Evolutionary conservation across 495 filamentous ascomycete genomes (phyloP).

Genomic region (Terfezia boudieri): DNA sequence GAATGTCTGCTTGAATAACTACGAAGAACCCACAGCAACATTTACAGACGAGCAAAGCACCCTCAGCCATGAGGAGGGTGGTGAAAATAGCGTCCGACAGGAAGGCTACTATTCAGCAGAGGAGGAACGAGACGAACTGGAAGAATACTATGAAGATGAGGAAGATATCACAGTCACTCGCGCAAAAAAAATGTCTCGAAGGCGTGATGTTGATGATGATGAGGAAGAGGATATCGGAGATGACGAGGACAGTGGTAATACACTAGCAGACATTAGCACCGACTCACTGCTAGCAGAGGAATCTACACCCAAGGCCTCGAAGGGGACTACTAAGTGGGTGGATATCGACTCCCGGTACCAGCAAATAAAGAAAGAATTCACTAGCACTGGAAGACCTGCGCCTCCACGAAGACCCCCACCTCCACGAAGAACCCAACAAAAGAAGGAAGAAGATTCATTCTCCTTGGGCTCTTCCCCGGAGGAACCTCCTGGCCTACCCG

Average conservation of each 20-base stretch:
- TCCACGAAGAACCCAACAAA: constrained; percentile 3
- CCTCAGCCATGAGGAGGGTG: not conserved
- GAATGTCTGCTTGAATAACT: constrained; percentile 62
- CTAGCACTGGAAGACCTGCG: not conserved
- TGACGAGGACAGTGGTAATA: not conserved
- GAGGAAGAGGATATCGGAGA: not conserved
- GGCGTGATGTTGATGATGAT: constrained; percentile 14
- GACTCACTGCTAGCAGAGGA: not conserved
- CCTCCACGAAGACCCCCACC: not conserved
- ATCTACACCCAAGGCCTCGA: not conserved
- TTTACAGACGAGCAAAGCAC: not conserved
- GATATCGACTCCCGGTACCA: not conserved
- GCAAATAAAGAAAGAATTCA: not conserved
- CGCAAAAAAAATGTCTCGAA: constrained; percentile 34
- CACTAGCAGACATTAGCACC: not conserved
- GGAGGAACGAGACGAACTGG: not conserved
- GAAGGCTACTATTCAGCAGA: not conserved
- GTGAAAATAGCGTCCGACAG: not conserved
- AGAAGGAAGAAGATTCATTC: constrained; percentile 21
- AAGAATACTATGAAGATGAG: not conserved
- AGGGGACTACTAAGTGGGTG: not conserved
- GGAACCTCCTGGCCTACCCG: constrained; percentile 23
- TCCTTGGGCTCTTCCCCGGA: constrained; percentile 6
- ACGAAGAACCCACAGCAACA: not conserved
- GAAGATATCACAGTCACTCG: constrained; percentile 37